Evolutionary conservation across 163 green algal species (phyloP), one percentile per base, ranked within the genome.

Genomic region (Prototheca wickerhamii): DNA sequence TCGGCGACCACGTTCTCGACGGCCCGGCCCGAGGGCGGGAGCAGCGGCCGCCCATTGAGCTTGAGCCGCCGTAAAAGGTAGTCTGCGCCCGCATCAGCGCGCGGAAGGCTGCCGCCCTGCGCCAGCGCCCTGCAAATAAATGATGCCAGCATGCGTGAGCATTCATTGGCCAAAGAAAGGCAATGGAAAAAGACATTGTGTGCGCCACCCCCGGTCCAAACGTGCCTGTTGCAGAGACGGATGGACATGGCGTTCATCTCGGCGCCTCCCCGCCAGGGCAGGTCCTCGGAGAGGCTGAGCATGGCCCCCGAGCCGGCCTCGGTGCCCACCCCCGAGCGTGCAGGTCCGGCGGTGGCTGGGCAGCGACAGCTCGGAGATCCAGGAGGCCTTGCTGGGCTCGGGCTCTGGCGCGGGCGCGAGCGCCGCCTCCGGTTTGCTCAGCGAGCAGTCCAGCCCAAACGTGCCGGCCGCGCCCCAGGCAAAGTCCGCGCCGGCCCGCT

Each of bases 171-270:
- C n/a, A n/a, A n/a, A n/a, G n/a, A n/a, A n/a, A n/a, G n/a, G n/a
- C n/a, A n/a, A n/a, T n/a, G n/a, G n/a, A n/a, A n/a, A n/a, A n/a
- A n/a, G n/a, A n/a, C n/a, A n/a, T n/a, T n/a, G n/a, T n/a, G n/a
- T 25, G 31, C 43, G 46, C 28, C 20, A 23, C 4, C 29, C 40
- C 25, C 29, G 4, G 26, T 29, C 18, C 4, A 6, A 3, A 10
- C 64, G 61, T 57, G 55, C 64, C 53, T 52, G 58, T 72, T 72
- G 51, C 65, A 67, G 23, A 67, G 17, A 20, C 58, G 58, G 18
- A 72, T 8, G 12, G 37, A 51, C 29, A 72, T 31, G 3, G 65
- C 65, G 21, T 67, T 58, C 3, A 72, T 21, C 37, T 59, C 51
- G 3, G 57, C 37, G 0, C 21, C 29, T 0, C 37, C 65, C 23